These are phyloP conservation scores for Castanea crenata DNA, from an alignment of 306 rosid species.

Conservation along the genomic window DNA sequence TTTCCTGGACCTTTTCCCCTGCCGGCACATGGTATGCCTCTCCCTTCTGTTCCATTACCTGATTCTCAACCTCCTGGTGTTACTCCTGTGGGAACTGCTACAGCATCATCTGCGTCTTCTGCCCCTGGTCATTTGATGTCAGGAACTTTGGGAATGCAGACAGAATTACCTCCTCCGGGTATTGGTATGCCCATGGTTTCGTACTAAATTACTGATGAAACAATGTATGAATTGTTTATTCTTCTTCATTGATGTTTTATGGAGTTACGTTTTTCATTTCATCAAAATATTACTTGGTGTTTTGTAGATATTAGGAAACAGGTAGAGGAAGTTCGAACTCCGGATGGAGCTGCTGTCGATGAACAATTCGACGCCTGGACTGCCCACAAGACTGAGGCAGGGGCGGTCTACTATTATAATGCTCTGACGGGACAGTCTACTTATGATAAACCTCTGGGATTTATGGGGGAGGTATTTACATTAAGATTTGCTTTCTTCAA, in stretches of 20 bases:
- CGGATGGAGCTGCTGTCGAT: constrained; percentile 29
- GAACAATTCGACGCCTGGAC: constrained; percentile 85
- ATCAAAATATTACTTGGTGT: constrained; percentile 16
- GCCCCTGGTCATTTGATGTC: constrained; percentile 37
- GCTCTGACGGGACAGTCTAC: constrained; percentile 84
- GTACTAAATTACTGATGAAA: constrained; percentile 19
- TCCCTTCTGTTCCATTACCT: constrained; percentile 60
- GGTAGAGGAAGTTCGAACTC: constrained; percentile 34
- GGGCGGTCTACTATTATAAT: constrained; percentile 85
- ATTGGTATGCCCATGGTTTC: constrained; percentile 41
- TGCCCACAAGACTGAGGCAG: constrained; percentile 83
- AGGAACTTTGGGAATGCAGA: constrained; percentile 47
- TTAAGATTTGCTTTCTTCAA: not conserved
- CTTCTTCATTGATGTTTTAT: constrained; percentile 7
- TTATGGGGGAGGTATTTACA: constrained; percentile 80
- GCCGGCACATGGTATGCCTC: constrained; percentile 63
- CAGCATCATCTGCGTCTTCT: constrained; percentile 26
- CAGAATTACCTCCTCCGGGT: constrained; percentile 46
- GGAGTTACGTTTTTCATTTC: constrained; percentile 15
- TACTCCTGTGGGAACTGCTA: constrained; percentile 54
- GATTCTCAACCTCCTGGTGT: constrained; percentile 98
- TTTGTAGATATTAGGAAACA: constrained; percentile 51
- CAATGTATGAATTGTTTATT: constrained; percentile 20
- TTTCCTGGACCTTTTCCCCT: constrained; percentile 68
- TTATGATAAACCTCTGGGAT: constrained; percentile 76